Conservation (phyloP, 441 rosid species). For the Bruguiera hainesii region DNA sequence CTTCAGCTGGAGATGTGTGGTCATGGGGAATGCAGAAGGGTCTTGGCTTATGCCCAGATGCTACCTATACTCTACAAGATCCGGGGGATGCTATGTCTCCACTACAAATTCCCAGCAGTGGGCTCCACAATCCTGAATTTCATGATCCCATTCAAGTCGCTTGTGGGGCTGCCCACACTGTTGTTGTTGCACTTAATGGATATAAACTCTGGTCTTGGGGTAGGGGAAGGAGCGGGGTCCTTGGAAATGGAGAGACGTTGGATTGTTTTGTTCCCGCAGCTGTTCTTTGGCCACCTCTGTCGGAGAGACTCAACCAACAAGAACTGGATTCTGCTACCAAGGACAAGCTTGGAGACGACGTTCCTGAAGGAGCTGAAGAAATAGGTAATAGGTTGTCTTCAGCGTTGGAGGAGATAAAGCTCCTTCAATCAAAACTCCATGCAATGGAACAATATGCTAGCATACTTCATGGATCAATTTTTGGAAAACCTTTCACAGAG, state of each 20-base stretch:
- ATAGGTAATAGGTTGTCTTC: conserved; percentile 40
- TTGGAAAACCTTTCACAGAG: conserved; percentile 68
- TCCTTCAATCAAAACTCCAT: conserved; percentile 54
- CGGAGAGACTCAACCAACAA: conserved; percentile 37
- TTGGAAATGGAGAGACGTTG: conserved; percentile 54
- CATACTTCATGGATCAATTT: conserved; percentile 79
- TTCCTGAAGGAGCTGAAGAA: conserved; percentile 28
- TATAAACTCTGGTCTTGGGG: conserved; percentile 93
- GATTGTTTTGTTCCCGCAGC: conserved; percentile 48
- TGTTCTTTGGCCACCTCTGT: conserved; percentile 62
- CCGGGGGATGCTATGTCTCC: conserved; percentile 77
- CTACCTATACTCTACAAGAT: conserved; percentile 52
- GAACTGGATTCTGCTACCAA: conserved; percentile 15
- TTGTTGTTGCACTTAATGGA: conserved; percentile 65
- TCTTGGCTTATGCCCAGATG: conserved; percentile 81
- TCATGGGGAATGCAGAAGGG: conserved; percentile 97
- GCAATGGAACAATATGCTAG: conserved; percentile 68
- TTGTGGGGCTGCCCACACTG: conserved; percentile 93
- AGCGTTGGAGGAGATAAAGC: conserved; percentile 62
- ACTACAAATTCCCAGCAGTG: conserved; percentile 32
- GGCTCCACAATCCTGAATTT: conserved; percentile 38
- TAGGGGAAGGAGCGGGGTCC: conserved; percentile 84
- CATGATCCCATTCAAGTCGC: conserved; percentile 57
- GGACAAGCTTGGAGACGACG: conserved; percentile 28
- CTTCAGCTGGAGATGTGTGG: conserved; percentile 84